Base-by-base conservation (phyloP, 73 alveolate genomes). In the Paramecium tetraurelia region DNA sequence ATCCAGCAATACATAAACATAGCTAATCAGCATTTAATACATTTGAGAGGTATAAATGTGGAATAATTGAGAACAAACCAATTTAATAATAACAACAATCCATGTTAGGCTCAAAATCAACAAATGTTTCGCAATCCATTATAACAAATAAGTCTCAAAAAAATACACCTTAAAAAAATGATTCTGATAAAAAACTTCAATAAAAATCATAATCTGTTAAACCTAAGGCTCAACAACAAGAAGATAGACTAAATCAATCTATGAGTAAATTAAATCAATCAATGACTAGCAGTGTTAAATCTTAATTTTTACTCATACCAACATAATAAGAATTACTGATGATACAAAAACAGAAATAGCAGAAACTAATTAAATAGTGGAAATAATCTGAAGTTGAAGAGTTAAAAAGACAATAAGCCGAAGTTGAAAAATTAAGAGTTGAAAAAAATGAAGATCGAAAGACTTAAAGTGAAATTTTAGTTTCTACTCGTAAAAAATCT, bases 281-380 rank as follows among this genome's bases (percentile, higher is more conserved):
- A 4, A 72, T 80, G 90, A 80, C 90, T 9, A 80, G 90, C 75
- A 80, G 90, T 80, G 63, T 31, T 38, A 80, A 40, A 72, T 72
- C 86, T 4, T 72, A 80, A 48, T 80, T 80, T 80, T 35, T 80
- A 43, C 29, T 48, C 14, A 41, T 48, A 20, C 90, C 90, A 9
- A 80, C 46, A 43, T 27, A 22, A 11, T 40, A 80, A 46, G 90
- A 80, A 20, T 3, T 80, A 46, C 20, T 80, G 8, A 20, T 31
- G 72, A 44, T 80, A 22, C 38, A 80, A 43, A 80, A 80, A 35
- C 10, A 44, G 31, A 80, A 80, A 80, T 80, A 80, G 76, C 7
- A 80, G 29, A 43, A 80, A 80, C 57, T 80, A 8, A 80, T 80
- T 18, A 24, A 80, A 48, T 22, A 40, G 22, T 80, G 90, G 90